Percentiles rank a stretch among this genome's conserved stretches.
These are phyloP conservation scores for Hyaloscypha variabilis DNA, from an alignment of 495 filamentous ascomycete genomes.

Conservation along the genomic window DNA sequence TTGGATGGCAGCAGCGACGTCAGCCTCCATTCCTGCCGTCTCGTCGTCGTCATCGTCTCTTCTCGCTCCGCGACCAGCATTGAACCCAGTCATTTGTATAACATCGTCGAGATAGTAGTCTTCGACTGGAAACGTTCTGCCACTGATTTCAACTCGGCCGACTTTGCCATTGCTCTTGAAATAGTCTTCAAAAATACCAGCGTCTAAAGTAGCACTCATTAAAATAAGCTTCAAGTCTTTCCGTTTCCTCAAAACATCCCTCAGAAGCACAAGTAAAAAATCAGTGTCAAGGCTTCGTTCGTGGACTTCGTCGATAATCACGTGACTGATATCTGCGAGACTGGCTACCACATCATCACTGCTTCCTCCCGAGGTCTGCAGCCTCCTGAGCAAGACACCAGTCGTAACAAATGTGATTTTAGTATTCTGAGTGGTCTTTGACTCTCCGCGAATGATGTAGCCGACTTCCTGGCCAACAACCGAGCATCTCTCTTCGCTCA, in stretches of 20 bases:
- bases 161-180: conserved; percentile 72
- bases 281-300: conserved; percentile 95
- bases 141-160: conserved; percentile 80
- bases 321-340: conserved; percentile 87
- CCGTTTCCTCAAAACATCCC: conserved; percentile 74
- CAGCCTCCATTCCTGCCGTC: conserved; percentile 39
- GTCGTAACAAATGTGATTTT: conserved; percentile 97
- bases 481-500: conserved; percentile 87
- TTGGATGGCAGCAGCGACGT: conserved; percentile 67
- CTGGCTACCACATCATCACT: conserved; percentile 76
- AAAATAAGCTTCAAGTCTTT: conserved; percentile 89
- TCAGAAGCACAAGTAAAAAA: conserved; percentile 86
- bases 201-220: conserved; percentile 98
- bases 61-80: conserved; percentile 28
- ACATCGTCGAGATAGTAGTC: conserved; percentile 93
- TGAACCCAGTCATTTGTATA: conserved; percentile 76
- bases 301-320: conserved; percentile 97
- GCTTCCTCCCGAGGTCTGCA: conserved; percentile 83
- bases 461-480: conserved; percentile 86
- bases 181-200: conserved; percentile 81
- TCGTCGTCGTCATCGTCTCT: conserved; percentile 35
- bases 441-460: conserved; percentile 93
- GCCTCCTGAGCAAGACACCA: conserved; percentile 85
- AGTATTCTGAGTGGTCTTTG: conserved; percentile 63
- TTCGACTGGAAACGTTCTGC: conserved; percentile 85